These are phyloP conservation scores for Borovskyia barvae DNA, from an alignment of 208 protist genomes.

Conservation along the genomic window DNA sequence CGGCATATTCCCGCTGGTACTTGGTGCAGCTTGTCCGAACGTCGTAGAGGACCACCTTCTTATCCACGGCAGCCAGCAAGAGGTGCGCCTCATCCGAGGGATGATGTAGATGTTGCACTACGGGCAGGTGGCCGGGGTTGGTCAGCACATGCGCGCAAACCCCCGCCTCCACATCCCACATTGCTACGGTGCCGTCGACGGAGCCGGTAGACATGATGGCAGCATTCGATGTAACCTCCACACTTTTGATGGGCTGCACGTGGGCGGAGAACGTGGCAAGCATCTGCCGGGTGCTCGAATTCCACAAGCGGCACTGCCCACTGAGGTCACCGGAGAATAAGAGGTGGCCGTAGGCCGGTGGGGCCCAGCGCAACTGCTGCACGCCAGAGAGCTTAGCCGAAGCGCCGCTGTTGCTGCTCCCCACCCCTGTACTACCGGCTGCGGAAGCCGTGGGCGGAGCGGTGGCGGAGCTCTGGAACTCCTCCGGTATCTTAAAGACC, in stretches of 20 bases:
- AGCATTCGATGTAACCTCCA: conserved; percentile 88
- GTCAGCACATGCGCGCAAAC: conserved; percentile 56
- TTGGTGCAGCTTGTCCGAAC: conserved; percentile 51
- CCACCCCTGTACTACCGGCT: not conserved
- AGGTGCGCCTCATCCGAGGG: conserved; percentile 52
- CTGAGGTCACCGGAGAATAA: conserved; percentile 92
- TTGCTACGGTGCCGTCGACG: conserved; percentile 83
- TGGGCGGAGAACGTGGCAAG: conserved; percentile 94
- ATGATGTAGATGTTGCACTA: conserved; percentile 78
- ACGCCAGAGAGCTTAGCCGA: conserved; percentile 52
- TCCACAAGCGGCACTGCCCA: conserved; percentile 88
- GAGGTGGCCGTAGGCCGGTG: conserved; percentile 90
- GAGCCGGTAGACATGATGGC: conserved; percentile 88
- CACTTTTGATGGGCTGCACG: conserved; percentile 85
- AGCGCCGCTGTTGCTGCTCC: not conserved
- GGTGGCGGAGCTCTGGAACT: not conserved
- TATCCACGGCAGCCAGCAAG: conserved; percentile 60
- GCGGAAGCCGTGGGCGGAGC: conserved; percentile 12
- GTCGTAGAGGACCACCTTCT: conserved; percentile 88
- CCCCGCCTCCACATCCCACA: conserved; percentile 96
- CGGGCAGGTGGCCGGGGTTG: conserved; percentile 56
- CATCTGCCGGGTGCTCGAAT: conserved; percentile 55
- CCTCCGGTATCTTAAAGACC: conserved; percentile 26
- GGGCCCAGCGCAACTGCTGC: conserved; percentile 90
- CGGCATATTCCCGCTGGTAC: conserved; percentile 93